Conservation (phyloP, 139 green algal genomes). For the Spirogloea muscicola region DNA sequence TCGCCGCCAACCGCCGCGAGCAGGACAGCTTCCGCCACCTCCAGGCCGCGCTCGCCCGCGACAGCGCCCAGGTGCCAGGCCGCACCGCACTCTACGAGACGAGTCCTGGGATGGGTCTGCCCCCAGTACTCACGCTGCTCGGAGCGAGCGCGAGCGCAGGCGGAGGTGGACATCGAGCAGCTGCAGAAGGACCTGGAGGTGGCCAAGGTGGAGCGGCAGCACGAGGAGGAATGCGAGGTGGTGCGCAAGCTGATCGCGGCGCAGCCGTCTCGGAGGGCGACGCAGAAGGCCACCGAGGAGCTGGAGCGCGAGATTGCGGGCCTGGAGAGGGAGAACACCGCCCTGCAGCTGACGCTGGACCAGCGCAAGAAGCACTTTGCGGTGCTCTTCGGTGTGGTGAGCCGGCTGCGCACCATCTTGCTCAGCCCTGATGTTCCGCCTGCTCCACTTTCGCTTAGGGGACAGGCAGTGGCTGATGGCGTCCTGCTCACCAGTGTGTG, state of each 20-base stretch:
- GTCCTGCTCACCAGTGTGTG: no score
- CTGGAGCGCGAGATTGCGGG: slow-evolving; percentile 23
- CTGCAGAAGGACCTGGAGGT: slow-evolving; percentile 54
- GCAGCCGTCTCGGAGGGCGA: slow-evolving; percentile 46
- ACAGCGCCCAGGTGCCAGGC: neutral
- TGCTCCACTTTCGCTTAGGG: no score
- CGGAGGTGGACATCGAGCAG: slow-evolving; percentile 45
- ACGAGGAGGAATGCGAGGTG: slow-evolving; percentile 60
- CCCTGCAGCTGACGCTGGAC: slow-evolving; percentile 20
- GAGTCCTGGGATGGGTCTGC: neutral
- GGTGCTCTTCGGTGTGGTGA: slow-evolving; percentile 60
- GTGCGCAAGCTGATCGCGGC: slow-evolving; percentile 50
- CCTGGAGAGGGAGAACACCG: slow-evolving; percentile 22
- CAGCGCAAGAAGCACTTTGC: slow-evolving; percentile 60
- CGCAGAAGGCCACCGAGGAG: slow-evolving; percentile 46
- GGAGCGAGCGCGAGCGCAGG: neutral
- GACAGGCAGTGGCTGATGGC: no score
- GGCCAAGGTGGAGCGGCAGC: slow-evolving; percentile 50
- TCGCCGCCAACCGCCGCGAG: slow-evolving; percentile 51
- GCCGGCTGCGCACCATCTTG: no score
- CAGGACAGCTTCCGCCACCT: slow-evolving; percentile 30
- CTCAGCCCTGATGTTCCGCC: no score
- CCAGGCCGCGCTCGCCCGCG: neutral
- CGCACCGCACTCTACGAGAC: neutral
- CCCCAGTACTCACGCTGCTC: neutral